phyloP scores from a whole-genome alignment of 2,329 filamentous ascomycete genomes.

The Dichotomopilus funicola region DNA sequence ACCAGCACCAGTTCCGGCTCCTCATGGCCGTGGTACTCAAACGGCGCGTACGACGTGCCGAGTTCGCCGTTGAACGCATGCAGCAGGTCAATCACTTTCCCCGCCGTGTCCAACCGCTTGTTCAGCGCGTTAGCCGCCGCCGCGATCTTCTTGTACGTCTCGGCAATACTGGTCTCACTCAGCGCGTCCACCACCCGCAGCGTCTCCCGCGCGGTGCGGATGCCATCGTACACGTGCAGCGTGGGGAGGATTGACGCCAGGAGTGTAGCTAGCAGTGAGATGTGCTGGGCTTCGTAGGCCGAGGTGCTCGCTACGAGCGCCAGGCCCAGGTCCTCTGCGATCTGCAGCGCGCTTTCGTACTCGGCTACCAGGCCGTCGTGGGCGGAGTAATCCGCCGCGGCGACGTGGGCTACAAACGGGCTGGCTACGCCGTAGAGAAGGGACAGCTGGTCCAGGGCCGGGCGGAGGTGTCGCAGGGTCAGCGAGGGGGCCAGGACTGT shows the following conservation, averaged over 20 bases:
- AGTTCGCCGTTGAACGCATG: slow-evolving; percentile 81
- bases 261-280: slow-evolving; percentile 68
- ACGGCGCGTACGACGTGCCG: slow-evolving; percentile 85
- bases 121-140: slow-evolving; percentile 53
- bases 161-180: slow-evolving; percentile 55
- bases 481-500: slow-evolving; percentile 81
- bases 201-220: slow-evolving; percentile 66
- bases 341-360: slow-evolving; percentile 71
- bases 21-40: slow-evolving; percentile 86
- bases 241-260: slow-evolving; percentile 67
- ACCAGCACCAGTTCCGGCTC: slow-evolving; percentile 78
- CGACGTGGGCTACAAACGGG: slow-evolving; percentile 87
- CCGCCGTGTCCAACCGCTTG: slow-evolving; percentile 65
- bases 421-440: slow-evolving; percentile 87
- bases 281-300: slow-evolving; percentile 88
- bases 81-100: slow-evolving; percentile 62
- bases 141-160: slow-evolving; percentile 59
- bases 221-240: slow-evolving; percentile 72
- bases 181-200: slow-evolving; percentile 66
- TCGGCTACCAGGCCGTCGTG: slow-evolving; percentile 72
- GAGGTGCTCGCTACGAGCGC: slow-evolving; percentile 80
- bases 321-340: slow-evolving; percentile 85
- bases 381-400: slow-evolving; percentile 77
- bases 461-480: slow-evolving; percentile 71
- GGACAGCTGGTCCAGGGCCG: slow-evolving; percentile 84